Evolutionary conservation across 805 yeast genomes (phyloP), one percentile per base, ranked within the genome.

Genomic region (Wickerhamomyces mucosus): DNA sequence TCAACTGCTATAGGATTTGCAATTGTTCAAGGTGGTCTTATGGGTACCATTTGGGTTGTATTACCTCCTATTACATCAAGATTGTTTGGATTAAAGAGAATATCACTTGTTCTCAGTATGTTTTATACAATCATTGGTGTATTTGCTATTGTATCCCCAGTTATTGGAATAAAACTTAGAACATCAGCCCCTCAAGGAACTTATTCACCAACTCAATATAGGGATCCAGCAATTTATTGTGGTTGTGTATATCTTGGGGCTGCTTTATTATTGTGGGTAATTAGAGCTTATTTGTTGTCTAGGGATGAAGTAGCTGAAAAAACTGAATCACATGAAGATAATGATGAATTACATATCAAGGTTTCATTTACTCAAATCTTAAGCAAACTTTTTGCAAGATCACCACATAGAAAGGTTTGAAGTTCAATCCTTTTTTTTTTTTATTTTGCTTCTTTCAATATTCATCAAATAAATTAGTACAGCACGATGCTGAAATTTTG

Each of bases 1-100:
- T 77, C 78, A 1, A 70, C 78, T 2, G 69, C 74, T 1, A 43
- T 74, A 6, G 64, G 56, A 0, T 69, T 75, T 45, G 71, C 72
- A 1, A 20, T 75, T 12, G 38, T 75, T 5, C 61, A 56, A 41
- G 85, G 85, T 22, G 55, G 63, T 0, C 32, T 69, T 20, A 75
- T 76, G 78, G 84, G 84, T 3, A 58, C 73, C 9, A 56, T 75
- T 26, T 77, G 74, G 69, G 68, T 75, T 4, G 64, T 72, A 4
- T 41, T 67, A 37, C 67, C 76, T 1, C 63, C 80, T 4, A 56
- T 72, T 17, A 50, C 63, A 1, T 66, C 78, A 1, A 51, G 74
- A 31, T 54, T 75, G 17, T 67, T 68, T 13, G 84, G 84, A 0
- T 48, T 76, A 19, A 49, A 60, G 23, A 71, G 67, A 40, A 50